A percentile compares a stretch with the other conserved stretches of the same genome.
Evolutionary conservation across 495 filamentous ascomycete genomes (phyloP).

Genomic region (Penicillium bialowiezense): DNA sequence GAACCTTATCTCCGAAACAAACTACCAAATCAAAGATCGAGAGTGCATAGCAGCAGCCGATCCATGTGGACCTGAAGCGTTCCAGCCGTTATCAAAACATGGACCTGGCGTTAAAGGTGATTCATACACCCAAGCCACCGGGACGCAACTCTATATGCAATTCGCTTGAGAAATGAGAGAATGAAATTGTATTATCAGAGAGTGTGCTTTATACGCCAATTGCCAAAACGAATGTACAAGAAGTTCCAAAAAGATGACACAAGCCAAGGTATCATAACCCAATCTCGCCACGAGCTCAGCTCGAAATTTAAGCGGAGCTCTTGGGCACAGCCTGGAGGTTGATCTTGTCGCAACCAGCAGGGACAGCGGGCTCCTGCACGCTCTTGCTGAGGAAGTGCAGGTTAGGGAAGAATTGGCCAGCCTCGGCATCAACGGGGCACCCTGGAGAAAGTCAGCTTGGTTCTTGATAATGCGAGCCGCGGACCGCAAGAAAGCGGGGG

Average conservation of each 20-base stretch:
- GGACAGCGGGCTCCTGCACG: neutral
- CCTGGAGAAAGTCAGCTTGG: conserved; percentile 6
- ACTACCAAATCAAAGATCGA: too few relatives aligned
- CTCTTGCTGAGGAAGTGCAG: conserved; percentile 5
- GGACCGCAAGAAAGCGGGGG: too few relatives aligned
- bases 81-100: neutral
- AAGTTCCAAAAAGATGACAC: neutral
- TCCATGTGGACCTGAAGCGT: neutral
- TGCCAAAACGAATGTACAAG: neutral
- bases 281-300: neutral
- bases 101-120: neutral
- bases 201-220: neutral
- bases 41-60: too few relatives aligned
- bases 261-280: neutral
- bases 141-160: too few relatives aligned
- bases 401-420: conserved; percentile 6
- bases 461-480: too few relatives aligned
- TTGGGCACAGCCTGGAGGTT: conserved; percentile 3
- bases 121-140: neutral
- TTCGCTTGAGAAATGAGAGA: neutral
- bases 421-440: conserved; percentile 2
- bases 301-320: neutral
- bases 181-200: neutral
- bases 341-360: conserved; percentile 6
- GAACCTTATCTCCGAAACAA: neutral